These are phyloP conservation scores for Phylloporus rhodoxanthus DNA, from an alignment of 768 basidiomycete genomes.

Conservation along the genomic window DNA sequence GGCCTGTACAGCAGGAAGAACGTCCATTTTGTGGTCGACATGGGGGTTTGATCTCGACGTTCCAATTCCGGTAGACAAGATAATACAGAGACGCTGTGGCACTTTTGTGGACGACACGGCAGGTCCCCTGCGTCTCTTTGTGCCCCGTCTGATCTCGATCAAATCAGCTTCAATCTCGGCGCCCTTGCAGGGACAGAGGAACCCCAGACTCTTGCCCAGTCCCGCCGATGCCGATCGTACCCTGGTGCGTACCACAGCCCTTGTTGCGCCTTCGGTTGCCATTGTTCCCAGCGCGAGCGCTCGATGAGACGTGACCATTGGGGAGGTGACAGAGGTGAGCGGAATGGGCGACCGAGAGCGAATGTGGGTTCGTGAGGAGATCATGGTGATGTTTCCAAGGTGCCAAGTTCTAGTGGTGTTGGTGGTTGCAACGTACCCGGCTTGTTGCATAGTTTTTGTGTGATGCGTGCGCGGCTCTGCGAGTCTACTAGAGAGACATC, in stretches of 20 bases:
- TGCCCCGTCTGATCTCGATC: conserved; percentile 71
- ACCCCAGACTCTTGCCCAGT: conserved; percentile 66
- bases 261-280: conserved; percentile 42
- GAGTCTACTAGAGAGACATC: conserved; percentile 74
- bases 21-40: conserved; percentile 31
- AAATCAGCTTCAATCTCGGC: conserved; percentile 69
- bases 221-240: conserved; percentile 53
- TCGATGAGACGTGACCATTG: conserved; percentile 29
- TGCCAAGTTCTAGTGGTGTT: conserved; percentile 49
- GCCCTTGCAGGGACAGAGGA: conserved; percentile 57
- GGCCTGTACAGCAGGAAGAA: conserved; percentile 58
- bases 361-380: conserved; percentile 76
- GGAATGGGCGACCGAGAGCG: conserved; percentile 75
- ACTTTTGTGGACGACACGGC: conserved; percentile 30
- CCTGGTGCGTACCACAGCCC: conserved; percentile 47
- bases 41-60: conserved; percentile 15
- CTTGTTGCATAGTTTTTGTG: conserved; percentile 80
- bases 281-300: conserved; percentile 36
- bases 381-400: conserved; percentile 35
- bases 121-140: conserved; percentile 45
- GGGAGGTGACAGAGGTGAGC: conserved; percentile 50
- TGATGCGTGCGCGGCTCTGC: conserved; percentile 73
- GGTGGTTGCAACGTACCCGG: conserved; percentile 73
- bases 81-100: conserved; percentile 19
- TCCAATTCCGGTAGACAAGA: conserved; percentile 29